Evolutionary conservation across 2,329 filamentous ascomycete species (phyloP), one percentile per base, ranked within the genome.

Genomic region (Fusarium fracticaudum): DNA sequence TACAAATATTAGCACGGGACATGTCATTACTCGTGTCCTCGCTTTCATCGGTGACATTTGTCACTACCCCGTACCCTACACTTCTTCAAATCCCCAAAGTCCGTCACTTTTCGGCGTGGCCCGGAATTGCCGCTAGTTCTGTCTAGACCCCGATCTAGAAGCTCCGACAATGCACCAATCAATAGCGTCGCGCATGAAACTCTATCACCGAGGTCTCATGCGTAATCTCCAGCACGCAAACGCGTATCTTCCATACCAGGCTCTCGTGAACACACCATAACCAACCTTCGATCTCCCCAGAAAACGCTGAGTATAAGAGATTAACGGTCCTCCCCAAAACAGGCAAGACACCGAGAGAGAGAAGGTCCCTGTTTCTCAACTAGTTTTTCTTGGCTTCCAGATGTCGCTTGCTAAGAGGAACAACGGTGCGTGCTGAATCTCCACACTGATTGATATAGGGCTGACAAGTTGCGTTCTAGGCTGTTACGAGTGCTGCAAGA

Each of bases 401-500:
- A 79, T 79, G 77, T 79, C 77, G n/a, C 68, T 79, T 41, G 77
- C 77, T 57, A 78, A 77, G 60, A 70, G 77, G 47, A 79, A 79
- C 33, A 75, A 79, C 53, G 77, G 77, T 79, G 24, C 37, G 18
- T 54, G 20, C 7, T 12, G 6, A 33, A n/a, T n/a, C 45, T 33
- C 20, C 41, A 35, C 41, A 12, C 8, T 8, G 17, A 38, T 17
- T 5, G n/a, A 38, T 26, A n/a, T 18, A 29, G 15, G 51, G 51
- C 51, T 55, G 51, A 55, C 51, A 38, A 20, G 20, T 2, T 41
- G 26, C 10, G 3, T 15, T 18, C 7, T 40, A 81, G 81, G 83
- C 26, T 85, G 83, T 57, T 80, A 81, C 43, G 81, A 85, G 71
- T 85, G 83, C 69, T 81, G 78, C 57, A 80, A 76, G 58, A 79